These are phyloP conservation scores for Suillus placidus DNA, from an alignment of 768 basidiomycete genomes.

Conservation along the genomic window DNA sequence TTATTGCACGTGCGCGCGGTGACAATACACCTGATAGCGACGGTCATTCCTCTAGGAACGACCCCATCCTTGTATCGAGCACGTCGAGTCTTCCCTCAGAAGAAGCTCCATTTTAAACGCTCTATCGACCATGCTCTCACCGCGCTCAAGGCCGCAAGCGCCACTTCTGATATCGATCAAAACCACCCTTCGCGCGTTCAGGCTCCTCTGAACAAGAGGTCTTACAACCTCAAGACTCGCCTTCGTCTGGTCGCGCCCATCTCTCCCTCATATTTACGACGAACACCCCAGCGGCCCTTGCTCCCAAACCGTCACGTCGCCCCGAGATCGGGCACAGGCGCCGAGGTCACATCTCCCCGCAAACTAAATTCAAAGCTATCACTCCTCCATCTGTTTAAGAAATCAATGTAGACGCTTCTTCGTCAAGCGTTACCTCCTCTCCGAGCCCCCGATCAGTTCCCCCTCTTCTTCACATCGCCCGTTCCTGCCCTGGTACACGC, in stretches of 20 bases:
- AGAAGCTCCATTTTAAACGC: conserved; percentile 70
- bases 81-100: conserved; percentile 39
- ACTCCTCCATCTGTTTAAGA: conserved; percentile 74
- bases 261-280: conserved; percentile 58
- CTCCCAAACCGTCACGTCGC: conserved; percentile 45
- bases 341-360: conserved; percentile 47
- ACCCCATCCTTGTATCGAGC: conserved; percentile 30
- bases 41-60: conserved; percentile 17
- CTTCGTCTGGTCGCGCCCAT: conserved; percentile 57
- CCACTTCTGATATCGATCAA: conserved; percentile 32
- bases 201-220: conserved; percentile 20
- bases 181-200: conserved; percentile 17
- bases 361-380: conserved; percentile 74
- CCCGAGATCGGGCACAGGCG: conserved; percentile 72
- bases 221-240: conserved; percentile 8
- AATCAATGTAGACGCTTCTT: conserved; percentile 43
- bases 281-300: conserved; percentile 37
- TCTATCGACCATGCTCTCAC: conserved; percentile 77
- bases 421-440: conserved; percentile 37
- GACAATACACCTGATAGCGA: conserved; percentile 27
- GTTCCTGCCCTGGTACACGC: conserved; percentile 23
- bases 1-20: conserved; percentile 59
- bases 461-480: conserved; percentile 32
- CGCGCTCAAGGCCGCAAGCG: conserved; percentile 42
- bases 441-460: conserved; percentile 30